Evolutionary conservation across 495 filamentous ascomycete species (phyloP).

Genomic region (Elaphomyces granulatus): DNA sequence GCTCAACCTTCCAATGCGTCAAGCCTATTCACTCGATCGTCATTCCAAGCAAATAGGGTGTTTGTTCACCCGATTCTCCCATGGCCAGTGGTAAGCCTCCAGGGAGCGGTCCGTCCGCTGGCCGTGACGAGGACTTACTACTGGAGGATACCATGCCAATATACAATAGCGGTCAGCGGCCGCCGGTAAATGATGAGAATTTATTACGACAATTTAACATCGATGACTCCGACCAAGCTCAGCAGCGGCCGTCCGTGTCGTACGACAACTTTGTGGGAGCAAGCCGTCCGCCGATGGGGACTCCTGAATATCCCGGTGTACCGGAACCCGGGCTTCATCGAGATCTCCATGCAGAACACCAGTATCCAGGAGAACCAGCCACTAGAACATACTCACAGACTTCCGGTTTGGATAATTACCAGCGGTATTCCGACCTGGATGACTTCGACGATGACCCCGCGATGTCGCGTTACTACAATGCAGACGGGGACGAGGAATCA

Average conservation of each 20-base stretch:
- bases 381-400: slow-evolving; percentile 64
- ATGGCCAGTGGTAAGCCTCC: slow-evolving; percentile 51
- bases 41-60: slow-evolving; percentile 21
- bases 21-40: slow-evolving; percentile 19
- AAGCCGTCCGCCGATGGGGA: slow-evolving; percentile 31
- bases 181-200: slow-evolving; percentile 63
- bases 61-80: slow-evolving; percentile 27
- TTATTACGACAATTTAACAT: slow-evolving; percentile 54
- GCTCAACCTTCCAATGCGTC: no score
- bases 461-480: slow-evolving; percentile 45
- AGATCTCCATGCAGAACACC: slow-evolving; percentile 21
- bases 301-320: slow-evolving; percentile 14
- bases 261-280: slow-evolving; percentile 90
- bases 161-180: slow-evolving; percentile 57
- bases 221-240: slow-evolving; percentile 45
- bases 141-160: slow-evolving; percentile 51
- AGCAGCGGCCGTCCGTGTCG: slow-evolving; percentile 69
- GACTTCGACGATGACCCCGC: slow-evolving; percentile 68
- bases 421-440: slow-evolving; percentile 76
- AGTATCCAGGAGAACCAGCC: slow-evolving; percentile 33
- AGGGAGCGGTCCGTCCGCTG: slow-evolving; percentile 42
- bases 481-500: slow-evolving; percentile 41
- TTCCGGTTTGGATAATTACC: slow-evolving; percentile 71
- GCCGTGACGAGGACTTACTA: slow-evolving; percentile 47
- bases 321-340: slow-evolving; percentile 18